These are phyloP conservation scores for Rhizopus arrhizus DNA, from an alignment of 371 early-diverging fungal genomes.

Conservation along the genomic window DNA sequence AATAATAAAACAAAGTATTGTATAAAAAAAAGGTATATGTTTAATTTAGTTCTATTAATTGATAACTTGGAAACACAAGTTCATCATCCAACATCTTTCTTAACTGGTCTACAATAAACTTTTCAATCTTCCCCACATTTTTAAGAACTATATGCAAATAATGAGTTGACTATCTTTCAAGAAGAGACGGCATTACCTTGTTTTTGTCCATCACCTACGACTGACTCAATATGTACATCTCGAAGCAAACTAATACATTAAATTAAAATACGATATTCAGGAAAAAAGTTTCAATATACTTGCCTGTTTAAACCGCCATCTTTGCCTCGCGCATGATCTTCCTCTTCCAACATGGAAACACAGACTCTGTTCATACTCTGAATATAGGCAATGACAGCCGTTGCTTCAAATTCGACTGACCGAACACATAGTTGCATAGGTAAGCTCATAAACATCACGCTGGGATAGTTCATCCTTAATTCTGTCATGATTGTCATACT, in stretches of 20 bases:
- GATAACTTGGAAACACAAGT: constrained; percentile 88
- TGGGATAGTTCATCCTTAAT: constrained; percentile 90
- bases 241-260: constrained; percentile 59
- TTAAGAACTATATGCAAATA: constrained; percentile 64
- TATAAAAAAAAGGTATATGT: constrained; percentile 1
- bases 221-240: constrained; percentile 82
- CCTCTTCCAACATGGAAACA: constrained; percentile 87
- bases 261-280: not conserved
- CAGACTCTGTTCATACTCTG: constrained; percentile 74
- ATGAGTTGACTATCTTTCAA: not conserved
- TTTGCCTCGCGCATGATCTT: constrained; percentile 34
- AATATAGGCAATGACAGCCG: constrained; percentile 86
- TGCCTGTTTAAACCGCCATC: constrained; percentile 44
- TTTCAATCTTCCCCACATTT: constrained; percentile 91
- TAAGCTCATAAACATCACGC: constrained; percentile 86
- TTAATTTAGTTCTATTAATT: constrained; percentile 38
- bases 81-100: constrained; percentile 87
- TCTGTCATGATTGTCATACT: constrained; percentile 82
- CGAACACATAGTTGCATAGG: constrained; percentile 85
- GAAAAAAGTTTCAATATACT: not conserved
- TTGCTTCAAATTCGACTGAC: constrained; percentile 83
- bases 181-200: constrained; percentile 67
- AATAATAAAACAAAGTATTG: constrained; percentile 9
- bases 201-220: constrained; percentile 86
- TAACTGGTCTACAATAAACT: constrained; percentile 88